Conservation (phyloP, 2,329 filamentous ascomycete genomes). For the Colletotrichum sp. region DNA sequence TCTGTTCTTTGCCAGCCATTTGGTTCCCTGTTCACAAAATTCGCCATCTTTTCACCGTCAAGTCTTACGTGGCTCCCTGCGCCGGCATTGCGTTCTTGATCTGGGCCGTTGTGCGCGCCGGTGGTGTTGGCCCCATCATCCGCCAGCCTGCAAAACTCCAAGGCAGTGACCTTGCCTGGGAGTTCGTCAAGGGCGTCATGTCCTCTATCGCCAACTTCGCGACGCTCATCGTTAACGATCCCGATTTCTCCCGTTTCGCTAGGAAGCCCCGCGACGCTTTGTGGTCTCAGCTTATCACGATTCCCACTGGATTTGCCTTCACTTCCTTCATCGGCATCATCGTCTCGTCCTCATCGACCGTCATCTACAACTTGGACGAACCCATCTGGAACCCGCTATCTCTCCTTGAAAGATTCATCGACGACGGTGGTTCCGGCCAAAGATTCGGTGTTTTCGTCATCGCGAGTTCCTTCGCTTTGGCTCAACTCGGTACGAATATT, state of each 20-base stretch:
- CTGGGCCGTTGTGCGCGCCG: slow-evolving; percentile 83
- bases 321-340: slow-evolving; percentile 87
- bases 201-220: slow-evolving; percentile 89
- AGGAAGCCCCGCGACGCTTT: slow-evolving; percentile 76
- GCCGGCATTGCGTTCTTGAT: slow-evolving; percentile 88
- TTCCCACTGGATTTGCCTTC: slow-evolving; percentile 74
- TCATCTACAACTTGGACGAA: slow-evolving; percentile 66
- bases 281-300: slow-evolving; percentile 80
- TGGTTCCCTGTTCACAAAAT: slow-evolving; percentile 92
- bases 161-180: slow-evolving; percentile 79
- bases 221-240: slow-evolving; percentile 82
- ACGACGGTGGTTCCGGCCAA: slow-evolving; percentile 70
- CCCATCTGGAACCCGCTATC: slow-evolving; percentile 77
- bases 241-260: slow-evolving; percentile 87
- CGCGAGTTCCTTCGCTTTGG: slow-evolving; percentile 72
- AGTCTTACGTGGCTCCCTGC: slow-evolving; percentile 81
- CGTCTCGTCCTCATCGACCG: slow-evolving; percentile 73
- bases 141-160: slow-evolving; percentile 66
- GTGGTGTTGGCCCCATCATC: slow-evolving; percentile 84
- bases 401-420: slow-evolving; percentile 70
- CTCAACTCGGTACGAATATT: slow-evolving; percentile 86
- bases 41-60: slow-evolving; percentile 89
- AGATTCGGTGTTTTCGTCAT: slow-evolving; percentile 81
- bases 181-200: slow-evolving; percentile 86
- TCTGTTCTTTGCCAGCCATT: slow-evolving; percentile 79